These are phyloP conservation scores for Candida anglica DNA, from an alignment of 805 yeast species.

Conservation along the genomic window DNA sequence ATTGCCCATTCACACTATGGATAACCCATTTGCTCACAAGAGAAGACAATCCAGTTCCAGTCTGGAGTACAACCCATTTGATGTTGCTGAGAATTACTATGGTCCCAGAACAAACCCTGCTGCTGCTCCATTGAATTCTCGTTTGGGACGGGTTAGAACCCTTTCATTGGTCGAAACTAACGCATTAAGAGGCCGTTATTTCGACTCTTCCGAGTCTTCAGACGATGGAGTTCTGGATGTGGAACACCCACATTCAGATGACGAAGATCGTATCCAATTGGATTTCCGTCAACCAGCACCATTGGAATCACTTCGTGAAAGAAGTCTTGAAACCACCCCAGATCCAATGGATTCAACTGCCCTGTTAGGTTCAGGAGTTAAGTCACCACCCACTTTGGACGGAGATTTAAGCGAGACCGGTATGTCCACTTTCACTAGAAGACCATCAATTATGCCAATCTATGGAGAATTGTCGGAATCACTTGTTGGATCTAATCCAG, in stretches of 20 bases:
- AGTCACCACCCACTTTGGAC: neutral
- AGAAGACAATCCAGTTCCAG: conserved; percentile 8
- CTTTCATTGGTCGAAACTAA: conserved; percentile 39
- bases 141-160: conserved; percentile 53
- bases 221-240: too few relatives aligned
- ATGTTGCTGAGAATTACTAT: conserved; percentile 66
- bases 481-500: conserved; percentile 5
- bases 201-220: neutral
- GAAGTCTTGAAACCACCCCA: conserved; percentile 2
- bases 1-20: too few relatives aligned
- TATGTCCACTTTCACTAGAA: conserved; percentile 5
- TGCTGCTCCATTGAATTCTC: conserved; percentile 33
- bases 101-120: conserved; percentile 60
- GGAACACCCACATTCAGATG: too few relatives aligned
- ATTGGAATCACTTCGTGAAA: neutral
- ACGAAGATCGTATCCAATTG: neutral
- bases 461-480: conserved; percentile 13
- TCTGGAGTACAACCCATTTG: conserved; percentile 61
- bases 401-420: neutral
- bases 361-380: neutral
- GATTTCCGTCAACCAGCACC: conserved; percentile 1
- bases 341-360: neutral
- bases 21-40: too few relatives aligned
- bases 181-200: neutral
- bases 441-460: conserved; percentile 28